Evolutionary conservation across 1,139 yeast species (phyloP), one percentile per base, ranked within the genome.

Genomic region (Suhomyces ambrosiae): DNA sequence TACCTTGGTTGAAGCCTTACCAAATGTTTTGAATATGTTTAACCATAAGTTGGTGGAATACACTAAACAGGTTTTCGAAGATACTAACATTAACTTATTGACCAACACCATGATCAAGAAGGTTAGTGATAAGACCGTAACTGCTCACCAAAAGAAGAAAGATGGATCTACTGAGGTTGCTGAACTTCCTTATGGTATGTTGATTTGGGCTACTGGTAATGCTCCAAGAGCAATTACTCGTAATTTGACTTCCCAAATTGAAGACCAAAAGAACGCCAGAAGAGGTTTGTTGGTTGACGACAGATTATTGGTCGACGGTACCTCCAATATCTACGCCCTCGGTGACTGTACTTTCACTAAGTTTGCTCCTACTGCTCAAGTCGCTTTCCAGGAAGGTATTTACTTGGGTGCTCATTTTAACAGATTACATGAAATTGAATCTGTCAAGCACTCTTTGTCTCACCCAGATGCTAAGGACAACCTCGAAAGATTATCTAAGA

Each of bases 171-270:
- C 78, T 50, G 74, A 76, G 50, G 65, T 70, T 38, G 66, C 76
- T 33, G 83, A 79, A 49, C 71, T 89, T 54, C 96, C 96, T 29
- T 90, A 89, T 61, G 97, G 97, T 57, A 71, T 87, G 57, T 76
- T 90, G 52, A 92, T 90, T 49, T 90, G 97, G 97, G 97, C 97
- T 43, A 90, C 96, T 36, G 97, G 97, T 68, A 89, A 88, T 63
- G 92, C 94, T 45, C 90, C 90, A 47, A 82, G 96, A 65, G 80
- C 80, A 33, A 77, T 90, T 45, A 76, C 86, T 42, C 74, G 80
- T 46, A 79, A 79, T 53, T 71, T 90, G 58, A 80, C 84, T 63
- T 56, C 74, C 39, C 76, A 79, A 65, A 69, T 90, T 50, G 87
- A 86, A 33, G 90, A 82, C 46, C 97, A 90, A 72, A 82, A 79